A percentile compares a stretch with the other conserved stretches of the same genome.
phyloP scores from a whole-genome alignment of 371 early-diverging fungal genomes.

The Syncephalastrum monosporum region DNA sequence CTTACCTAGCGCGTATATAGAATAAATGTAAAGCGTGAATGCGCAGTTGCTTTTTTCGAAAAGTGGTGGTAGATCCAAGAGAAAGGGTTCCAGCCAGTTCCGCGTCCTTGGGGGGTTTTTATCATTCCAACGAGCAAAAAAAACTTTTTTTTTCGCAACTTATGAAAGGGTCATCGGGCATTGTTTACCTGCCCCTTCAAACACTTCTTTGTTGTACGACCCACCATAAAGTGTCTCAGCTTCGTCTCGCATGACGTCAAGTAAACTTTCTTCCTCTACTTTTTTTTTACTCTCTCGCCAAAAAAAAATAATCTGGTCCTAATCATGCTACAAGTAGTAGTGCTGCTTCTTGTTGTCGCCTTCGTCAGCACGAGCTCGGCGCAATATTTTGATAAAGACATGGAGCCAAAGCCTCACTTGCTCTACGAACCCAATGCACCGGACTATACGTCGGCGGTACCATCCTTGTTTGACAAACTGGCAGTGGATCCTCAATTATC shows the following conservation, averaged over 20 bases:
- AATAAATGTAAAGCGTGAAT: no score
- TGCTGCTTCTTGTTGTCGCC: background rate
- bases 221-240: constrained; percentile 12
- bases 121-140: constrained; percentile 6
- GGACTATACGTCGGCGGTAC: constrained; percentile 26
- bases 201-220: constrained; percentile 19
- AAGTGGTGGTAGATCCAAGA: constrained; percentile 6
- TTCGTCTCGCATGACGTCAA: constrained; percentile 16
- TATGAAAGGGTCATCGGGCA: constrained; percentile 24
- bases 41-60: constrained; percentile 2
- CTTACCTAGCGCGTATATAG: background rate
- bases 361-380: background rate
- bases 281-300: constrained; percentile 2
- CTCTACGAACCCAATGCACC: constrained; percentile 41
- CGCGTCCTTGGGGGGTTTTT: constrained; percentile 11
- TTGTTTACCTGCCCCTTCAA: constrained; percentile 27
- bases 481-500: constrained; percentile 41
- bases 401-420: constrained; percentile 16
- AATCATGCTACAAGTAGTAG: no score
- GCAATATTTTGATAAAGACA: background rate
- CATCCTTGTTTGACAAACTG: constrained; percentile 48
- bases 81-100: constrained; percentile 3
- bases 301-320: background rate
- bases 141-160: constrained; percentile 8
- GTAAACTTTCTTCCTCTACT: constrained; percentile 6